Evolutionary conservation across 2,329 filamentous ascomycete genomes (phyloP).

Genomic region (Zopfia rhizophila): DNA sequence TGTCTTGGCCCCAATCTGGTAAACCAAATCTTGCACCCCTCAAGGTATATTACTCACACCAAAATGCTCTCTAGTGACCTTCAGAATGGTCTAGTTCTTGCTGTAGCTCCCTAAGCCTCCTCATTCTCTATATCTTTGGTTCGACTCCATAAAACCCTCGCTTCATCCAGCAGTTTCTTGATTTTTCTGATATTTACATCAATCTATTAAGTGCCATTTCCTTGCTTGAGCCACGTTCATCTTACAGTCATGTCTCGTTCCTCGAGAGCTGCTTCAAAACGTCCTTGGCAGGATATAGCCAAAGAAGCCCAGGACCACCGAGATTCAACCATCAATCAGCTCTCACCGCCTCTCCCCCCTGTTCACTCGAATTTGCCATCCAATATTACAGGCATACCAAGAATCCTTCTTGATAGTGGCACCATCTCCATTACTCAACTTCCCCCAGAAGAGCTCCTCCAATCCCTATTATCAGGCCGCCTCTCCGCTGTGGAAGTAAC

Average conservation of each 20-base stretch:
- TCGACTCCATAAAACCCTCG: background rate
- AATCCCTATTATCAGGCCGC: conserved; percentile 27
- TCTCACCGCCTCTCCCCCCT: conserved; percentile 29
- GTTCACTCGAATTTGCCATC: conserved; percentile 34
- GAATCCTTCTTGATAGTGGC: conserved; percentile 22
- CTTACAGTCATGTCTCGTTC: conserved; percentile 2
- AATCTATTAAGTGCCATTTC: background rate
- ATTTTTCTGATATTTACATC: too few species aligned
- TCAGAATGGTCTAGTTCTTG: background rate
- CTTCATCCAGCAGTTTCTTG: too few species aligned
- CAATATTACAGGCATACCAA: conserved; percentile 30
- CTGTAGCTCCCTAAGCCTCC: too few species aligned
- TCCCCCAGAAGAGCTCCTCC: conserved; percentile 31
- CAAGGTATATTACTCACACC: too few species aligned
- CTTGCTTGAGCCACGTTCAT: background rate
- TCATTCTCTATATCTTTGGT: background rate
- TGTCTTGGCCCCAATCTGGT: background rate
- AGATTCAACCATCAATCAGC: conserved; percentile 31
- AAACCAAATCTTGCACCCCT: too few species aligned
- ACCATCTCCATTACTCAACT: conserved; percentile 31
- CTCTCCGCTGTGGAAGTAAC: conserved; percentile 38
- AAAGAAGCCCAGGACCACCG: conserved; percentile 39
- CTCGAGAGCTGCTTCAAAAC: conserved; percentile 19
- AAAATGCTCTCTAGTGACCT: background rate
- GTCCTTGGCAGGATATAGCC: conserved; percentile 38